Evolutionary conservation across 2,329 filamentous ascomycete species (phyloP).

Genomic region (Orbilia brochopaga): DNA sequence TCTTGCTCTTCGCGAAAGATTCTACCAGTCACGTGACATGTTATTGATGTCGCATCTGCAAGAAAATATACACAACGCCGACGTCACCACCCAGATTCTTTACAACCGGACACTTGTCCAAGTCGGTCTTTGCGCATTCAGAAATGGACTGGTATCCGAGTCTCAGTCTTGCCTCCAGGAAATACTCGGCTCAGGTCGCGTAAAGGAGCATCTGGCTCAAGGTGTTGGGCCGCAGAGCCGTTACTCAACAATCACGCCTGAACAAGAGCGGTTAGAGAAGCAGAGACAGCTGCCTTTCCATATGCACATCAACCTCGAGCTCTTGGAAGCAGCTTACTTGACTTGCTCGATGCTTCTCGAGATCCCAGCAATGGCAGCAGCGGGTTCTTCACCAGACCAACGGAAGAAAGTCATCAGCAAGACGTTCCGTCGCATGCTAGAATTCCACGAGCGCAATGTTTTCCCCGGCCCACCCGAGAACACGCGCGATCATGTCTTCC

Average conservation of each 20-base stretch:
- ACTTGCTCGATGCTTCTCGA: constrained; percentile 99
- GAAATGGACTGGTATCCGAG: constrained; percentile 93
- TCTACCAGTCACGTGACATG: constrained; percentile 97
- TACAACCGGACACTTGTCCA: constrained; percentile 98
- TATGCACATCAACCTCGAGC: constrained; percentile 99
- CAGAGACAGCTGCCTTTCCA: constrained; percentile 98
- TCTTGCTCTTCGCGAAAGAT: constrained; percentile 94
- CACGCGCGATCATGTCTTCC: constrained; percentile 98
- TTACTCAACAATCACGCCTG: constrained; percentile 92
- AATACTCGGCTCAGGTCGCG: constrained; percentile 94
- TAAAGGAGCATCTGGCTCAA: constrained; percentile 97
- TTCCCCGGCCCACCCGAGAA: constrained; percentile 99
- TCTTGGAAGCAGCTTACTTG: constrained; percentile 96
- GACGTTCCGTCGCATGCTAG: constrained; percentile 97
- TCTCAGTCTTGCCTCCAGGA: constrained; percentile 97
- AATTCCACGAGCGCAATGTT: constrained; percentile 99
- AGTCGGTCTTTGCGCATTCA: constrained; percentile 97
- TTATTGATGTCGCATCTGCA: constrained; percentile 99
- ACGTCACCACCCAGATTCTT: constrained; percentile 94
- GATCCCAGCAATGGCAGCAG: constrained; percentile 94
- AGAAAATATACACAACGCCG: constrained; percentile 95
- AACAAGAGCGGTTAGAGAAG: constrained; percentile 96
- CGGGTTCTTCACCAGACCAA: constrained; percentile 92
- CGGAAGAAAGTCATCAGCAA: constrained; percentile 99
- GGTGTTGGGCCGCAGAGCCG: constrained; percentile 93